A percentile compares a stretch with the other conserved stretches of the same genome.
Evolutionary conservation across 139 green algal species (phyloP).

Genomic region (Mesostigma viride): DNA sequence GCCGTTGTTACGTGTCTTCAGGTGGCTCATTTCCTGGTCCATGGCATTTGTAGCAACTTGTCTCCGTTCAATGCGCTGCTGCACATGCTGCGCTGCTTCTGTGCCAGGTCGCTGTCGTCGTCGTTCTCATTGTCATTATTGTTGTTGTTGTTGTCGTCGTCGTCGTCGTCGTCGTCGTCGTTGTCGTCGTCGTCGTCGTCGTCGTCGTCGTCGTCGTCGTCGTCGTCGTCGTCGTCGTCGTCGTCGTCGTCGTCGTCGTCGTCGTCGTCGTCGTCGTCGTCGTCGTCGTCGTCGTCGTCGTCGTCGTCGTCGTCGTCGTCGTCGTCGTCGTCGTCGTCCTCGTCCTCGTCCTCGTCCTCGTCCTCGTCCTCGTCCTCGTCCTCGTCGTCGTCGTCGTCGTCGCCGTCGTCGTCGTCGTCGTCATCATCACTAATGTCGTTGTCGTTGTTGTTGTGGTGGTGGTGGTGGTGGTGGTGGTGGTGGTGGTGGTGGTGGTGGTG

Average conservation of each 20-base stretch:
- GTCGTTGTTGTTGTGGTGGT: neutral
- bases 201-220: constrained; percentile 4
- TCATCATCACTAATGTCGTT: constrained; percentile 23
- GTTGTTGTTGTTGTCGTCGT: constrained; percentile 8
- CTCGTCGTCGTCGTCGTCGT: constrained; percentile 19
- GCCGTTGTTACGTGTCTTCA: too few species aligned
- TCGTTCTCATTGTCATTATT: too few species aligned
- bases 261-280: constrained; percentile 23
- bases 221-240: too few species aligned
- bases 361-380: constrained; percentile 23
- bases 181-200: neutral
- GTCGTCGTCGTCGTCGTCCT: neutral
- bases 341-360: constrained; percentile 26
- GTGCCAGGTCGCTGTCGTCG: too few species aligned
- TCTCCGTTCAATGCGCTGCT: too few species aligned
- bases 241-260: too few species aligned
- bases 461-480: neutral
- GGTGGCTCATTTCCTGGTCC: too few species aligned
- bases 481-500: neutral
- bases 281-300: constrained; percentile 6
- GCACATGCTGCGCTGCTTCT: too few species aligned
- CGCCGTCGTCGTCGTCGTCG: constrained; percentile 13
- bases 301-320: constrained; percentile 13
- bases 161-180: neutral
- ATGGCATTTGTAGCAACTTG: too few species aligned